These are phyloP conservation scores for Isabelozyma gotoi DNA, from an alignment of 805 yeast species.

Conservation along the genomic window DNA sequence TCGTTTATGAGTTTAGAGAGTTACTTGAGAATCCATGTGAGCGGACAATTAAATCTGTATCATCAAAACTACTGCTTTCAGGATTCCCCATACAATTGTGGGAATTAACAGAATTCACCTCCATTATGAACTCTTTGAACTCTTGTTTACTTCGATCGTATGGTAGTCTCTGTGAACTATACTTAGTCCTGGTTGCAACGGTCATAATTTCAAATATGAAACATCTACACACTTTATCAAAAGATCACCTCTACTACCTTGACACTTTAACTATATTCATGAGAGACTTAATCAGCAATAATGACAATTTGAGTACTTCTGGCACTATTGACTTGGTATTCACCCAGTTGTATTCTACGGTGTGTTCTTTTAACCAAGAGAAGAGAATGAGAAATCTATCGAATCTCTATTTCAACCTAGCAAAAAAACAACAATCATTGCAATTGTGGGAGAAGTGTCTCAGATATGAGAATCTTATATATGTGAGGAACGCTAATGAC, in stretches of 20 bases:
- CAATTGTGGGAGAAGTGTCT: constrained; percentile 19
- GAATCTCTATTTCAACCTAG: constrained; percentile 44
- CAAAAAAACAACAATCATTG: constrained; percentile 15
- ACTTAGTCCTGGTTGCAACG: background rate
- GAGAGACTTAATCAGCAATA: constrained; percentile 2
- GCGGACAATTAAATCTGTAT: background rate
- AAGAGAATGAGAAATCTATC: constrained; percentile 49
- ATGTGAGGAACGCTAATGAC: constrained; percentile 4
- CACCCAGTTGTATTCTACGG: constrained; percentile 7
- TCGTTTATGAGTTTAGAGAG: background rate
- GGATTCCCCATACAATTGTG: background rate
- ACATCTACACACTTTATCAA: background rate
- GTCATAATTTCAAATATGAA: background rate
- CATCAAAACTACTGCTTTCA: constrained; percentile 3
- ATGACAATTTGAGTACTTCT: background rate
- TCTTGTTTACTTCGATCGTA: constrained; percentile 2
- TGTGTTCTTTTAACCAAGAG: constrained; percentile 22
- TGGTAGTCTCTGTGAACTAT: background rate
- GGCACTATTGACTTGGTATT: constrained; percentile 3
- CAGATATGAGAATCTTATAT: constrained; percentile 27
- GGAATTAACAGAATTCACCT: background rate
- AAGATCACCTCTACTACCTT: constrained; percentile 5
- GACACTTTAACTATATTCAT: constrained; percentile 3
- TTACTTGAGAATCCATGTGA: background rate
- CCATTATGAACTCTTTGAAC: background rate